These are phyloP conservation scores for Syzygium oleosum DNA, from an alignment of 345 rosid genomes.

Conservation along the genomic window DNA sequence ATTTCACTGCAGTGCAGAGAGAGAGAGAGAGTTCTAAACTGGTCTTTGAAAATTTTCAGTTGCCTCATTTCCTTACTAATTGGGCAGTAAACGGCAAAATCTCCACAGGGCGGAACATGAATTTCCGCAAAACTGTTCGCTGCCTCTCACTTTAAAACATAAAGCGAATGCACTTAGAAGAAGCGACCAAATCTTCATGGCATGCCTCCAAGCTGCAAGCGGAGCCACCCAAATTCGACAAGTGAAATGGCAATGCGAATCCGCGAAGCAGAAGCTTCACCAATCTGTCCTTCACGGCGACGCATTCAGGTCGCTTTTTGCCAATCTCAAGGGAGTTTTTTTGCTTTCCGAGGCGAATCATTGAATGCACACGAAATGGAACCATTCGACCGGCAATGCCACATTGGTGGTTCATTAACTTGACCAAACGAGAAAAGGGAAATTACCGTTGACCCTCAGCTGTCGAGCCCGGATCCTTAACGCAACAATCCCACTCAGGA, in stretches of 20 bases:
- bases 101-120: background rate
- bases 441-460: background rate
- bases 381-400: background rate
- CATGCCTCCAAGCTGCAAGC: background rate
- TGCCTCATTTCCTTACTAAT: background rate
- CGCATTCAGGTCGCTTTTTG: background rate
- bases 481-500: background rate
- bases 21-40: background rate
- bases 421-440: background rate
- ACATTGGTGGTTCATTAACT: background rate
- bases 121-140: background rate
- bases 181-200: background rate
- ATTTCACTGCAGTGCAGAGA: background rate
- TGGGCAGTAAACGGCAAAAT: background rate
- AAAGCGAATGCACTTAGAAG: background rate
- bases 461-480: background rate
- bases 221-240: background rate
- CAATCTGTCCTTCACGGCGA: background rate
- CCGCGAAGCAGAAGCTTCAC: background rate
- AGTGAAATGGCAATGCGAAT: background rate
- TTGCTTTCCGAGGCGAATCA: background rate
- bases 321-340: too few relatives aligned
- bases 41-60: background rate
- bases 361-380: background rate
- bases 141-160: background rate